Percentiles rank a stretch among this genome's conserved stretches.
Conservation (phyloP, 139 green algal species). For the Dunaliella primolecta region DNA sequence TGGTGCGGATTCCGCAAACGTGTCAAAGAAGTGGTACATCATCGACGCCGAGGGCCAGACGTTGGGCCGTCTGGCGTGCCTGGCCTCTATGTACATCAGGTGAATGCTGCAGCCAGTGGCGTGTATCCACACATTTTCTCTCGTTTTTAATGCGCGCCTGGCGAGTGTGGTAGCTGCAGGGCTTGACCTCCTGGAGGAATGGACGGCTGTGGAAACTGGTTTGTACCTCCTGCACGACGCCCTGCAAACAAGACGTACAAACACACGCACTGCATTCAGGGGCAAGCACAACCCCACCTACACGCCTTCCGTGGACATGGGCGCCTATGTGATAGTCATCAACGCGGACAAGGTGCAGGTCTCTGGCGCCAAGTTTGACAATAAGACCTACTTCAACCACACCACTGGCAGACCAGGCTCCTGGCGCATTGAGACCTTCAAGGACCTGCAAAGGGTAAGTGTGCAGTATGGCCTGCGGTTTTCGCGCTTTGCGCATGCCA, state of each 20-base stretch:
- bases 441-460: slow-evolving; percentile 67
- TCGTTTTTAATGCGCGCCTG: background rate
- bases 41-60: slow-evolving; percentile 93
- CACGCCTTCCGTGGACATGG: slow-evolving; percentile 95
- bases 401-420: slow-evolving; percentile 78
- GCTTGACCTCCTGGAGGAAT: background rate
- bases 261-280: slow-evolving; percentile 38
- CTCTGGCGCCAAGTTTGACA: slow-evolving; percentile 80
- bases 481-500: background rate
- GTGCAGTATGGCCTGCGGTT: background rate
- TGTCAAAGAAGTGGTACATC: slow-evolving; percentile 90
- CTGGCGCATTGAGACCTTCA: slow-evolving; percentile 74
- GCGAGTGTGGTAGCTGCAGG: background rate
- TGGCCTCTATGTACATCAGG: slow-evolving; percentile 84
- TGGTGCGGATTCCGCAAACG: slow-evolving; percentile 65
- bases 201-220: no score
- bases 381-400: slow-evolving; percentile 91
- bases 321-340: slow-evolving; percentile 91
- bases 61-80: slow-evolving; percentile 84
- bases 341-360: slow-evolving; percentile 94
- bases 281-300: slow-evolving; percentile 89
- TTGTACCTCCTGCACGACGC: no score
- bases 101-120: slow-evolving; percentile 13
- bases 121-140: no score
- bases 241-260: no score